These are phyloP conservation scores for Eimeria praecox DNA, from an alignment of 169 alveolate species.

Conservation along the genomic window DNA sequence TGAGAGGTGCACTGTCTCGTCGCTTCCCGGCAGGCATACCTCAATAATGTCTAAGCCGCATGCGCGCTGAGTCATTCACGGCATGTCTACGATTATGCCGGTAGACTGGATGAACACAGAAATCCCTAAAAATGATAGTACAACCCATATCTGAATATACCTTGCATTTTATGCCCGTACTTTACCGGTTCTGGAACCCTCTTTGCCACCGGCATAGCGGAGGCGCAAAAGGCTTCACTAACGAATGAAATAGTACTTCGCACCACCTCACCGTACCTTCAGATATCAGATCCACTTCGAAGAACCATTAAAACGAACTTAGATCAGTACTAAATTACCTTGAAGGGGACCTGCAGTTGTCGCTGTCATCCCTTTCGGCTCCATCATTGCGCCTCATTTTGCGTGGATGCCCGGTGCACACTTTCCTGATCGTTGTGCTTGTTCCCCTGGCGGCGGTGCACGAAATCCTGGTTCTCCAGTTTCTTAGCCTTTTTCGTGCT, in stretches of 20 bases:
- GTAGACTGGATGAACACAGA: no score
- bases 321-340: not conserved
- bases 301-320: not conserved
- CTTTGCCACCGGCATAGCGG: not conserved
- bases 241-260: not conserved
- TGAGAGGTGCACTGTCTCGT: no score
- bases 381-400: not conserved
- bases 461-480: not conserved
- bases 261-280: not conserved
- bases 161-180: no score
- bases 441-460: not conserved
- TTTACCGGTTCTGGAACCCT: not conserved
- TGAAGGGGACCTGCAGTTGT: not conserved
- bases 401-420: no score
- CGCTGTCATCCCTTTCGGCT: not conserved
- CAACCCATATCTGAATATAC: no score
- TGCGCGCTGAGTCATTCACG: not conserved
- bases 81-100: not conserved
- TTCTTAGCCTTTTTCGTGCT: not conserved
- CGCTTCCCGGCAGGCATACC: no score
- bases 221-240: no score
- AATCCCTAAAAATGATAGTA: no score
- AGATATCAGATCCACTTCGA: not conserved
- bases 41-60: no score
- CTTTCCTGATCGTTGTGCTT: no score